phyloP scores from a whole-genome alignment of 1,284 basidiomycete genomes.

The Ganoderma multipileum region DNA sequence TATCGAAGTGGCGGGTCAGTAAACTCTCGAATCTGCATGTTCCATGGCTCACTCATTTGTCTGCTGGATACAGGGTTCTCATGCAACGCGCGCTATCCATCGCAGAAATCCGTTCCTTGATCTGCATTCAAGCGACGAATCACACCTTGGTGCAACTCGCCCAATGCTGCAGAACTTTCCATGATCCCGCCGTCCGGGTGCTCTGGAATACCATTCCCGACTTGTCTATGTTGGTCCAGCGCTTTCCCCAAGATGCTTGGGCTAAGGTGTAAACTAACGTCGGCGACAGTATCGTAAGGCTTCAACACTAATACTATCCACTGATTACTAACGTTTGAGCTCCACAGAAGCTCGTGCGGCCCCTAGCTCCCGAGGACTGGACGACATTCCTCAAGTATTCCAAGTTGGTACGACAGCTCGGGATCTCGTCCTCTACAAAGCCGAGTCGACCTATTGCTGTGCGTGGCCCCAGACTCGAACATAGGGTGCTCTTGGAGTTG shows the following conservation, averaged over 20 bases:
- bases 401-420: neutral
- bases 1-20: neutral
- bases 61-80: neutral
- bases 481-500: neutral
- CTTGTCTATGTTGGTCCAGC: neutral
- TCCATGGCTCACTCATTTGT: neutral
- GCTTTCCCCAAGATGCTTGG: conserved; percentile 4
- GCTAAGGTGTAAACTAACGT: neutral
- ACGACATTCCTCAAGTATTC: conserved; percentile 2
- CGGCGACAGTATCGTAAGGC: neutral
- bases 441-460: neutral
- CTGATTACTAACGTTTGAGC: neutral
- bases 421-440: neutral
- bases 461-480: neutral
- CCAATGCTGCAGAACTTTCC: neutral
- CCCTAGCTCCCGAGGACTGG: neutral
- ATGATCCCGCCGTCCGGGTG: conserved; percentile 1
- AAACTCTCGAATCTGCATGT: neutral
- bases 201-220: conserved; percentile 1
- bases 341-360: neutral
- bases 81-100: neutral
- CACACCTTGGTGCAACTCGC: neutral
- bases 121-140: neutral
- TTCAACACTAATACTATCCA: neutral
- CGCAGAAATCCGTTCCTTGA: neutral